Percentiles rank a stretch among this genome's conserved stretches.
phyloP scores from a whole-genome alignment of 1,139 yeast genomes.

The Pichia cactophila region DNA sequence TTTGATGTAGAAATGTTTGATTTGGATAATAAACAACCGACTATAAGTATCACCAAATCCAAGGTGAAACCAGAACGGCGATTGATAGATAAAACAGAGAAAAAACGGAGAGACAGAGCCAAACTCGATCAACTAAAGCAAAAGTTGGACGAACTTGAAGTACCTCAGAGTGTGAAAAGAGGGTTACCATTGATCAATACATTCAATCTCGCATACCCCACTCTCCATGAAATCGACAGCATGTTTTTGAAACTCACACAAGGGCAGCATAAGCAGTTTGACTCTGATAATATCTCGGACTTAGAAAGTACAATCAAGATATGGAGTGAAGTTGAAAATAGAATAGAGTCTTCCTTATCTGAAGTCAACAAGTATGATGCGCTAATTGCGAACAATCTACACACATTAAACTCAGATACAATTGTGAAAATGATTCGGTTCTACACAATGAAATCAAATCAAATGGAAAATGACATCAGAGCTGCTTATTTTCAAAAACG shows the following conservation, averaged over 20 bases:
- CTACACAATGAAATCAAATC: constrained; percentile 2
- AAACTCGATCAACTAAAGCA: constrained; percentile 25
- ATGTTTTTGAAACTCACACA: no score
- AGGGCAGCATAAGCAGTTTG: constrained; percentile 2
- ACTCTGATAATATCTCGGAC: not conserved
- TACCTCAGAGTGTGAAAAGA: constrained; percentile 43
- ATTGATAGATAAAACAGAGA: constrained; percentile 6
- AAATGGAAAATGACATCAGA: constrained; percentile 2
- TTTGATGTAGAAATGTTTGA: constrained; percentile 41
- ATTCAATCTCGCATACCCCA: not conserved
- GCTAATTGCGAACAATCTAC: not conserved
- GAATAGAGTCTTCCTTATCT: not conserved
- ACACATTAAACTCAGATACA: not conserved
- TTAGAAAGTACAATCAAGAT: not conserved
- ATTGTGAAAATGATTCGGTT: constrained; percentile 3
- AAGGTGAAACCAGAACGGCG: not conserved
- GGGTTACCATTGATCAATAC: constrained; percentile 36
- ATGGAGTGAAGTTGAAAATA: constrained; percentile 7
- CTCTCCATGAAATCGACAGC: not conserved
- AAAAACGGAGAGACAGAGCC: constrained; percentile 21
- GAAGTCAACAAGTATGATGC: constrained; percentile 2
- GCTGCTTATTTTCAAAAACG: not conserved
- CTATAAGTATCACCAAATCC: not conserved
- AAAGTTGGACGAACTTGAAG: constrained; percentile 16
- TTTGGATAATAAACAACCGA: not conserved